A percentile compares a stretch with the other conserved stretches of the same genome.
These are phyloP conservation scores for Pythium folliculosum DNA, from an alignment of 352 stramenopile genomes.

Conservation along the genomic window DNA sequence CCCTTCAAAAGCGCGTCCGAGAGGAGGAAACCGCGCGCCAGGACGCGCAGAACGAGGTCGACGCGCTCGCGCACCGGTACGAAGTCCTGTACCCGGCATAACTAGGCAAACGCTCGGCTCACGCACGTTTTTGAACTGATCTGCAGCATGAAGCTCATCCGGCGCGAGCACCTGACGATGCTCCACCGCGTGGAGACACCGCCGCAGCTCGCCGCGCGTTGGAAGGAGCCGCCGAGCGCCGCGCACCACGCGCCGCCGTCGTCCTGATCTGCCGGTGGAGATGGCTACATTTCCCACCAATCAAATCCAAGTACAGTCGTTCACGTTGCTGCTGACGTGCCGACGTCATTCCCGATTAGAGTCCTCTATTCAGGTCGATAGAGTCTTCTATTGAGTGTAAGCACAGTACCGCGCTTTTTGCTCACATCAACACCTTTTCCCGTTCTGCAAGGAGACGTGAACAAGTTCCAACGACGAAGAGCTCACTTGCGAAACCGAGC, in stretches of 20 bases:
- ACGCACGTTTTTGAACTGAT: background rate
- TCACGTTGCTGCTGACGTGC: background rate
- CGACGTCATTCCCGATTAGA: constrained; percentile 5
- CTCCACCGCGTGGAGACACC: constrained; percentile 39
- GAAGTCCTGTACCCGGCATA: too few species aligned
- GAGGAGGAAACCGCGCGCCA: constrained; percentile 39
- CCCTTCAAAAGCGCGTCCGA: constrained; percentile 36
- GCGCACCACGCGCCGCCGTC: background rate
- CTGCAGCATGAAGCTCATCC: constrained; percentile 39
- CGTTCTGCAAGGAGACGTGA: constrained; percentile 25
- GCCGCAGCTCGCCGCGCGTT: constrained; percentile 20
- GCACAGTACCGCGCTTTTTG: constrained; percentile 32
- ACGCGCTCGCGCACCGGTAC: constrained; percentile 41
- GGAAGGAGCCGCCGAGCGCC: constrained; percentile 22
- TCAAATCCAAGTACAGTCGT: constrained; percentile 7
- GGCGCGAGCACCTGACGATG: constrained; percentile 39
- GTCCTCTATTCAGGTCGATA: constrained; percentile 11
- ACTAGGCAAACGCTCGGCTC: too few species aligned
- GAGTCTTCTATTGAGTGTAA: constrained; percentile 25
- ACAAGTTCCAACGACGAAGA: background rate
- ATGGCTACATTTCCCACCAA: constrained; percentile 8
- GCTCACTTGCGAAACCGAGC: background rate
- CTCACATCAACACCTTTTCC: constrained; percentile 40
- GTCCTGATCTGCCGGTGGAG: background rate
- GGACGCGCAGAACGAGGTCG: constrained; percentile 39